phyloP scores from a whole-genome alignment of 208 protist genomes.

The Leishmania tropica region DNA sequence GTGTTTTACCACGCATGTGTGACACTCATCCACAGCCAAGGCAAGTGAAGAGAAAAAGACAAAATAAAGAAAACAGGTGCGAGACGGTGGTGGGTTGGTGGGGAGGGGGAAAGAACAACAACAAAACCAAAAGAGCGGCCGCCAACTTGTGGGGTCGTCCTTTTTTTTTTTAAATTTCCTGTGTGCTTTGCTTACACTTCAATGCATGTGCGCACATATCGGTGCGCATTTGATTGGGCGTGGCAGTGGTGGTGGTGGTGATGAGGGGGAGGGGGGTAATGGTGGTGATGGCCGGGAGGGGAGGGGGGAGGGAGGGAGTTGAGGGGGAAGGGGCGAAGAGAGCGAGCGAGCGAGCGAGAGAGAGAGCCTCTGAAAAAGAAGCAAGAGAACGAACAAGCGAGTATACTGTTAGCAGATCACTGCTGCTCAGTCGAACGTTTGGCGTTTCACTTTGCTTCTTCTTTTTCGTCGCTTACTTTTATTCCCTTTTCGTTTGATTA shows the following conservation, averaged over 20 bases:
- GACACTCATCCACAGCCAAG: background rate
- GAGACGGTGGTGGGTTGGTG: background rate
- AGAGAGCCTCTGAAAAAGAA: background rate
- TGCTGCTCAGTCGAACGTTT: too few species aligned
- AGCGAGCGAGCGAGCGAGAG: background rate
- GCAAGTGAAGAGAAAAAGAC: background rate
- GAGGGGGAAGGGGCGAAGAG: background rate
- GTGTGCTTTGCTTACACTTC: background rate
- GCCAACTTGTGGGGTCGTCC: slow-evolving; percentile 2
- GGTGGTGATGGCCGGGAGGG: background rate
- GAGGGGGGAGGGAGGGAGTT: too few species aligned
- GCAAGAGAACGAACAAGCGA: background rate
- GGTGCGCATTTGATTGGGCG: background rate
- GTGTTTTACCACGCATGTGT: background rate
- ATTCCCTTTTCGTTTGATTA: too few species aligned
- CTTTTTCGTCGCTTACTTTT: background rate
- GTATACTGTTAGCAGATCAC: background rate
- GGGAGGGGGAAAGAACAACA: background rate
- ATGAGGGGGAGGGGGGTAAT: too few species aligned
- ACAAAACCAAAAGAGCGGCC: slow-evolving; percentile 21
- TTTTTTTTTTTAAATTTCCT: background rate
- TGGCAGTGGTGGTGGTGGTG: background rate
- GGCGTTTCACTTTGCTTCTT: too few species aligned
- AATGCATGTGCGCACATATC: background rate
- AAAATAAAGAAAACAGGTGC: too few species aligned